Conservation (phyloP, 23 red algal species). For the Gracilaria caudata region DNA sequence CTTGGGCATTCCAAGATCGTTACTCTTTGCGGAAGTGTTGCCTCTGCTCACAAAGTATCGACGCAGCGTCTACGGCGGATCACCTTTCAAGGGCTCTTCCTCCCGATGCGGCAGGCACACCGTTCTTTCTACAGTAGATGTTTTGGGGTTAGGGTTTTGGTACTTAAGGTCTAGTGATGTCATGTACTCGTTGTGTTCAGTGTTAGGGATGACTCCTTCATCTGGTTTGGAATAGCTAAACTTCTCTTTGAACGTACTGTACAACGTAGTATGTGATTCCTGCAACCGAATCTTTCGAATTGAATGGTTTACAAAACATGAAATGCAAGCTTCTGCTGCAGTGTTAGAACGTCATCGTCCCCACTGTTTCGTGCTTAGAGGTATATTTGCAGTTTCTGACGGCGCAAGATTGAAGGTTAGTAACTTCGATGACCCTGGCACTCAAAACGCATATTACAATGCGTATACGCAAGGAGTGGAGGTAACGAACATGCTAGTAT, state of each 20-base stretch:
- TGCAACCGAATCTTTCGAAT: not conserved
- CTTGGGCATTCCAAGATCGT: not conserved
- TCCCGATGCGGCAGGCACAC: too few species aligned
- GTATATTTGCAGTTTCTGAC: slow-evolving; percentile 22
- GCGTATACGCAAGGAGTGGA: slow-evolving; percentile 19
- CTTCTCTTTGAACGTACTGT: not conserved
- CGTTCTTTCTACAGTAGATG: too few species aligned
- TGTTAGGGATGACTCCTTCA: slow-evolving; percentile 30
- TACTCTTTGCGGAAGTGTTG: not conserved
- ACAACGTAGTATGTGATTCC: not conserved
- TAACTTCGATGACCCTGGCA: not conserved
- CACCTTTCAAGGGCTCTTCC: too few species aligned
- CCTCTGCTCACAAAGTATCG: not conserved
- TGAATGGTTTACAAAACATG: slow-evolving; percentile 6
- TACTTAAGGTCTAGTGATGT: slow-evolving; percentile 16
- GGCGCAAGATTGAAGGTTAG: not conserved
- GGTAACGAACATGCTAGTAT: slow-evolving; percentile 32
- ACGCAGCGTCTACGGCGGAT: not conserved
- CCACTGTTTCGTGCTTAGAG: not conserved
- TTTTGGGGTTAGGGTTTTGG: slow-evolving; percentile 3
- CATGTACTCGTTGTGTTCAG: not conserved
- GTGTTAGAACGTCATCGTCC: not conserved
- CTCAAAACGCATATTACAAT: slow-evolving; percentile 12
- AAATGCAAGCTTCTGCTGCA: not conserved
- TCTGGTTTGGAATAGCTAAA: slow-evolving; percentile 11